A percentile compares a stretch with the other conserved stretches of the same genome.
Conservation (phyloP, 345 rosid genomes). For the Gossypium bickii region DNA sequence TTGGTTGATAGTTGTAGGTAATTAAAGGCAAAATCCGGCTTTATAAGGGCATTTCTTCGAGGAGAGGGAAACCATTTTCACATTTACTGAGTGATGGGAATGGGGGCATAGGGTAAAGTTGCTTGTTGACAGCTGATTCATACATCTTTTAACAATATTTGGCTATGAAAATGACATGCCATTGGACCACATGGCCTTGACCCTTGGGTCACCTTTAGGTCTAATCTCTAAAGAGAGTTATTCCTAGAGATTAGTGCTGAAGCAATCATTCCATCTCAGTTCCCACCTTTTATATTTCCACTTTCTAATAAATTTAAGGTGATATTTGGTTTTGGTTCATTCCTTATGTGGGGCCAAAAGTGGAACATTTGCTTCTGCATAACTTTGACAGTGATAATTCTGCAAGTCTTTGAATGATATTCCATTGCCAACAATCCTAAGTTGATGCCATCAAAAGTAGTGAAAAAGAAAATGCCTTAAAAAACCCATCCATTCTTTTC, state of each 20-base stretch:
- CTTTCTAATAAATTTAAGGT: background rate
- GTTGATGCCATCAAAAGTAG: slow-evolving; percentile 6
- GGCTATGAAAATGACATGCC: background rate
- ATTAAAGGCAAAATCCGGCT: background rate
- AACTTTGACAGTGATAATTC: slow-evolving; percentile 2
- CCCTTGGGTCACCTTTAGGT: background rate
- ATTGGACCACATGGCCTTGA: background rate
- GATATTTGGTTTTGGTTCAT: background rate
- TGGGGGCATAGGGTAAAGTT: slow-evolving; percentile 7
- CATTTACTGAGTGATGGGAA: background rate
- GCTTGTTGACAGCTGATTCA: background rate
- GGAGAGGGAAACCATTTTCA: background rate
- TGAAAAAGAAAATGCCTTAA: background rate
- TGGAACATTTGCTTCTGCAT: background rate
- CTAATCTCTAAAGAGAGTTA: slow-evolving; percentile 3
- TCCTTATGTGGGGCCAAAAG: slow-evolving; percentile 5
- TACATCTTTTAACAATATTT: slow-evolving; percentile 5
- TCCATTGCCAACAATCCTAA: background rate
- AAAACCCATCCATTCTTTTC: background rate
- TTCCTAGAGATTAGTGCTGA: background rate
- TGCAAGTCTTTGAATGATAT: background rate
- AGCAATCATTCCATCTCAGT: background rate
- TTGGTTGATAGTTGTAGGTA: background rate
- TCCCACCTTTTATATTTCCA: background rate
- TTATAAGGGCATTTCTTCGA: slow-evolving; percentile 8